Evolutionary conservation across 2,329 filamentous ascomycete species (phyloP), one percentile per base, ranked within the genome.

Genomic region (Colletotrichum nymphaeae): DNA sequence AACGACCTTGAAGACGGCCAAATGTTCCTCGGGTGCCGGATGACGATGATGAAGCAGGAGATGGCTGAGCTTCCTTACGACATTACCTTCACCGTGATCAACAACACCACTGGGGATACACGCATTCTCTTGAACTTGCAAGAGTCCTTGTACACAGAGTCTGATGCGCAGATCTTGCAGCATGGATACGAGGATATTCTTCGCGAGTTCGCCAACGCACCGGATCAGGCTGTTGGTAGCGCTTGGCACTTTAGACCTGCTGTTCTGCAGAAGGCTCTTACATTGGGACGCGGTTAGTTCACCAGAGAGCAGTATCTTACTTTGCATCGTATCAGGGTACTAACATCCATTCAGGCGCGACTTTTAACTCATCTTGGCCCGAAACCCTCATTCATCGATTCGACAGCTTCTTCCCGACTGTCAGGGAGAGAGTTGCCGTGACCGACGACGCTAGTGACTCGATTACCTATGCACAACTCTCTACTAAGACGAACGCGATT

Each of bases 1-100:
- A 79, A 78, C 1, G 69, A 76, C 1, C 75, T 78, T 8, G 74
- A 81, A 53, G 74, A 79, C 14, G 57, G 57, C n/a, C 57, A 59
- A 22, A 42, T 1, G 4, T 59, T 59, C 32, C 57, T 59, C 12
- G 57, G 57, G 1, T 59, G 57, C 57, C 22, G 57, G 4, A 42
- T 59, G 57, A 59, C n/a, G 1, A 59, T 42, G 57, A 59, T 59
- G 57, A 59, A 59, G 32, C 57, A 59, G 57, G 57, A 59, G 16
- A 59, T 59, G 57, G 57, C 57, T 11, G 57, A 59, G 32, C 57
- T 59, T 16, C 57, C 32, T 1, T 42, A 59, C 12, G 32, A 59
- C n/a, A 37, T 59, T 32, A 59, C 57, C 8, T 59, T 59, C 8
- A 59, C 57, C n/a, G 57, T 59, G 30, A 42, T 59, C 22, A 59